phyloP scores from a whole-genome alignment of 2,329 filamentous ascomycete genomes.

The Xylariales sp. region DNA sequence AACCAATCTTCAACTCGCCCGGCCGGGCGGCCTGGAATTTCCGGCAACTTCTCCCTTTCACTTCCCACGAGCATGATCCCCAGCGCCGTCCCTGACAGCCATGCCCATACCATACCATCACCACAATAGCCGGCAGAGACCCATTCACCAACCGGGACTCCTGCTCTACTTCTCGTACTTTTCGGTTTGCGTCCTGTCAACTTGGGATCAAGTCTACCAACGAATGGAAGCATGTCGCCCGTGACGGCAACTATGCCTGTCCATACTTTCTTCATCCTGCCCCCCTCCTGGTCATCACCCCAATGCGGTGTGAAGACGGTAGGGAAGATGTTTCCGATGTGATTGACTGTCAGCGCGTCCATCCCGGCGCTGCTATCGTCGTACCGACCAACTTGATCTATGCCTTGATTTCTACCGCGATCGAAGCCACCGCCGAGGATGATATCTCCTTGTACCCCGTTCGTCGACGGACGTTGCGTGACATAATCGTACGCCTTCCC shows the following conservation, averaged over 20 bases:
- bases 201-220: constrained; percentile 36
- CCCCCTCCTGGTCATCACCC: constrained; percentile 22
- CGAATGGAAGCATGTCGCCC: constrained; percentile 44
- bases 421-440: constrained; percentile 52
- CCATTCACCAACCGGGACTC: constrained; percentile 38
- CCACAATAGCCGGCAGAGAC: constrained; percentile 47
- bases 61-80: constrained; percentile 40
- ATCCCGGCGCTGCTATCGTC: constrained; percentile 34
- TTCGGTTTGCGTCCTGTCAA: constrained; percentile 22
- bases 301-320: constrained; percentile 35
- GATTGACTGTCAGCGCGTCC: constrained; percentile 34
- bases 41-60: constrained; percentile 25
- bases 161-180: neutral
- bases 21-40: constrained; percentile 28
- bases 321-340: constrained; percentile 37
- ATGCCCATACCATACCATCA: constrained; percentile 50
- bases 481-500: constrained; percentile 46
- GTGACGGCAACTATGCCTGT: constrained; percentile 44
- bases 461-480: constrained; percentile 36
- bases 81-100: constrained; percentile 44
- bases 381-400: constrained; percentile 41
- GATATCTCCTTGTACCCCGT: constrained; percentile 34
- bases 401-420: constrained; percentile 34
- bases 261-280: constrained; percentile 38
- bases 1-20: constrained; percentile 37